A percentile compares a stretch with the other conserved stretches of the same genome.
Evolutionary conservation across 148 eudicot species (phyloP).

Genomic region (Rhododendron ferrugineum): DNA sequence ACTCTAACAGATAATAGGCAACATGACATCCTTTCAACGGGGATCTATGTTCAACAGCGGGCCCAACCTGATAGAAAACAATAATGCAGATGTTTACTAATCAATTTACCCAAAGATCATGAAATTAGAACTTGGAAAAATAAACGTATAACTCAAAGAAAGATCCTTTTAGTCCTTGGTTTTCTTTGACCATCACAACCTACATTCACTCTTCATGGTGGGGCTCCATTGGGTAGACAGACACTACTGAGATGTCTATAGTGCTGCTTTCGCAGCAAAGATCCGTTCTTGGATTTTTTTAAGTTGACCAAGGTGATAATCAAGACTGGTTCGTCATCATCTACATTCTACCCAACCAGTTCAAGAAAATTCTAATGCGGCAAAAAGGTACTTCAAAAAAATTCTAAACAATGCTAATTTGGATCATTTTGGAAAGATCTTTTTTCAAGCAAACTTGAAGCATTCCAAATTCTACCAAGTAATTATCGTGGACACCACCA

Average conservation of each 20-base stretch:
- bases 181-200: conserved; percentile 12
- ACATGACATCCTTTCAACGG: not conserved
- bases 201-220: conserved; percentile 7
- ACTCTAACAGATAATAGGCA: conserved; percentile 7
- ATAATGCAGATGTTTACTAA: not conserved
- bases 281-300: not conserved
- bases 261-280: not conserved
- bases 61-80: conserved; percentile 10
- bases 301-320: conserved; percentile 11
- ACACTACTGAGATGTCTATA: not conserved
- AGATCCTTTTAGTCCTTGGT: not conserved
- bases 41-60: conserved; percentile 5
- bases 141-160: not conserved
- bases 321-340: conserved; percentile 10
- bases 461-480: not conserved
- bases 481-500: not conserved
- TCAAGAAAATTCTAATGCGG: conserved; percentile 7
- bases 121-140: not conserved
- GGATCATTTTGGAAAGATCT: not conserved
- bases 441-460: not conserved
- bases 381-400: not conserved
- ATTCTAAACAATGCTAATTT: not conserved
- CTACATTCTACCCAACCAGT: not conserved
- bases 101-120: not conserved
- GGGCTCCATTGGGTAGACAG: not conserved